Evolutionary conservation across 768 basidiomycete species (phyloP), one percentile per base, ranked within the genome.

Genomic region (Suillus placidus): DNA sequence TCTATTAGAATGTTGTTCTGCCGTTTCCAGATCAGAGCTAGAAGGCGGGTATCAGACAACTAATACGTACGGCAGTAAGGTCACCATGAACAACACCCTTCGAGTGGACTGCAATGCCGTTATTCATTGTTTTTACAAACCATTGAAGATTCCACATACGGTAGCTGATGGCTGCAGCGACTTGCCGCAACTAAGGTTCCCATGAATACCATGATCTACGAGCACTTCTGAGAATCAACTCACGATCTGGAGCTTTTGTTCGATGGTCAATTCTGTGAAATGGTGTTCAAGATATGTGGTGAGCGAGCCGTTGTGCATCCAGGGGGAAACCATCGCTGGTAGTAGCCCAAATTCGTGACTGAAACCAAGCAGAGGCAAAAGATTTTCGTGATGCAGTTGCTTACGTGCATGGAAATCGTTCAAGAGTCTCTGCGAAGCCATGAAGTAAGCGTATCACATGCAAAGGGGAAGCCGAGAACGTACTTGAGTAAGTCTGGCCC

Each of bases 41-140:
- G 12, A 55, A 23, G 20, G 54, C 3, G 43, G 49, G 12, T 10
- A 40, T 3, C 6, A 30, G 12, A 18, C 54, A 20, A 9, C 30
- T 45, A 30, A 9, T 52, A 71, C 73, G 56, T 60, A 82, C 82
- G 23, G 79, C 82, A 66, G 81, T 82, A 26, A 84, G 73, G 58
- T 85, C 83, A 0, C 83, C 82, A 60, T 83, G 84, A 16, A 83
- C 73, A 34, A 84, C 75, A 9, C 73, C 69, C 26, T 43, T 38
- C 14, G 70, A 71, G 26, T 68, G 67, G 8, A 62, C 66, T 67
- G 32, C 4, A 10, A 54, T 12, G 5, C 7, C 5, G 12, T 37
- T 6, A 37, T 3, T 66, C 14, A 56, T 26, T 34, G 23, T 23
- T 26, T 23, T 3, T 23, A n/a, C 9, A 37, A 18, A 49, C 10